A percentile compares a stretch with the other conserved stretches of the same genome.
Evolutionary conservation across 495 filamentous ascomycete species (phyloP).

Genomic region (Astrocystis sublimbata): DNA sequence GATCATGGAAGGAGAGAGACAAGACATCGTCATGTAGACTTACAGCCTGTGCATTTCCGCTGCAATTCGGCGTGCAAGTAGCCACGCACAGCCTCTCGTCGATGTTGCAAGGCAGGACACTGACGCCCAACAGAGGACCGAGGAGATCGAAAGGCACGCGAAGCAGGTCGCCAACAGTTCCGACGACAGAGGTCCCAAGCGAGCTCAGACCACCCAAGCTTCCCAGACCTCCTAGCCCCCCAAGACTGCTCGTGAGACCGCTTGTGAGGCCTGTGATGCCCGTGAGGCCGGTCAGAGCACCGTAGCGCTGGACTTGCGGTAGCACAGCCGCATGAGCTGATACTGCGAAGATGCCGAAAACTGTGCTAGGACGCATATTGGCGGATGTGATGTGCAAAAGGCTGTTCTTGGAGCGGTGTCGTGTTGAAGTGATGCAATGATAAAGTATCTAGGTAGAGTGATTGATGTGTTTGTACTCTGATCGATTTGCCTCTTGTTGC

Average conservation of each 20-base stretch:
- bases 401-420: background rate
- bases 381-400: background rate
- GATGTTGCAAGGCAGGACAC: background rate
- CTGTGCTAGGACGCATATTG: constrained; percentile 15
- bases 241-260: background rate
- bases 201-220: background rate
- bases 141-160: background rate
- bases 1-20: background rate
- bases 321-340: background rate
- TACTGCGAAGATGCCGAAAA: background rate
- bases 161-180: background rate
- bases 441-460: background rate
- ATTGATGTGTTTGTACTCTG: background rate
- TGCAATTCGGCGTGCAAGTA: background rate
- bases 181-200: background rate
- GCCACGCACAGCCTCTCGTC: background rate
- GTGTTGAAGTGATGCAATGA: background rate
- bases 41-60: background rate
- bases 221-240: background rate
- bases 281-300: background rate
- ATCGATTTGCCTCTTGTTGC: background rate
- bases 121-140: background rate
- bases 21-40: background rate
- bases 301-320: background rate
- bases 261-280: background rate